A percentile compares a stretch with the other conserved stretches of the same genome.
Evolutionary conservation across 257 asterid species (phyloP).

Genomic region (Rehmannia glutinosa): DNA sequence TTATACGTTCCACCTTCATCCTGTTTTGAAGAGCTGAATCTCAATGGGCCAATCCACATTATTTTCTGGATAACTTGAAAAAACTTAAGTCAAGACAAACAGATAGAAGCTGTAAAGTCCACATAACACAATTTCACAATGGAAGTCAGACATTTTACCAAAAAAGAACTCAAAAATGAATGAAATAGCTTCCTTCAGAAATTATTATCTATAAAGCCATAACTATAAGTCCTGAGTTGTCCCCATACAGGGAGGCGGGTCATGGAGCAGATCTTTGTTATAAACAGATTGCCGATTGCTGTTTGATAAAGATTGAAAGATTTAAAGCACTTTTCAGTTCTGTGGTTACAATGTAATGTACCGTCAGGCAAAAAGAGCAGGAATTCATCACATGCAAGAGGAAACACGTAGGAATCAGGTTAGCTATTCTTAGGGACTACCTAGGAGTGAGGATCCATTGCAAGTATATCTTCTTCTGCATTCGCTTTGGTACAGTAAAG

Average conservation of each 20-base stretch:
- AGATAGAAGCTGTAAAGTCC: constrained; percentile 6
- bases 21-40: constrained; percentile 43
- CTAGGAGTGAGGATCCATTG: neutral
- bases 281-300: neutral
- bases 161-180: neutral
- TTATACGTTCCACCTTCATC: constrained; percentile 44
- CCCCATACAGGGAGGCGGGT: neutral
- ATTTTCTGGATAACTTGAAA: constrained; percentile 55
- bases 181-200: neutral
- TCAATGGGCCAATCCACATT: constrained; percentile 74
- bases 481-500: neutral
- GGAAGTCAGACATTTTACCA: neutral
- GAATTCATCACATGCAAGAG: constrained; percentile 5
- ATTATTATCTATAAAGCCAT: constrained; percentile 4
- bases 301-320: neutral
- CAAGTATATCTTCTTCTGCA: neutral
- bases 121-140: neutral
- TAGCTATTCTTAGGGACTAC: neutral
- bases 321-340: neutral
- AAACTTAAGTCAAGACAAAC: neutral
- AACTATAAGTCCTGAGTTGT: constrained; percentile 2
- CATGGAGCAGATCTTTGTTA: neutral
- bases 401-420: constrained; percentile 1
- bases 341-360: neutral
- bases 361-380: constrained; percentile 6